Conservation (phyloP, 805 yeast species). For the Groenewaldozyma salmanticensis region DNA sequence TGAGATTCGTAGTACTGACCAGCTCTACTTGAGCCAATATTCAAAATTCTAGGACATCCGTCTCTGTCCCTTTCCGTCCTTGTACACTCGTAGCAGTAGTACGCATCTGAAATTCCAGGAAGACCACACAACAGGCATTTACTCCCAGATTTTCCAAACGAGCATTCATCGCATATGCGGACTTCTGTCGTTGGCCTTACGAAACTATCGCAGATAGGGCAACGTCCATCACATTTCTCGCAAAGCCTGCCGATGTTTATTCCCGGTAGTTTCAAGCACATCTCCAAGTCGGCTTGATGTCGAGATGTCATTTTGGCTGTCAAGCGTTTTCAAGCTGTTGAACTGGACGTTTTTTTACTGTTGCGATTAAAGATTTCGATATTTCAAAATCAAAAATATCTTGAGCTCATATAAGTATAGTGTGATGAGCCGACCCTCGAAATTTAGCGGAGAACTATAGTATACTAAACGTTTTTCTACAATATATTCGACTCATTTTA, state of each 20-base stretch:
- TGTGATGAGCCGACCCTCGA: too few species aligned
- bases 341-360: neutral
- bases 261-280: constrained; percentile 84
- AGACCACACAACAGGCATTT: constrained; percentile 75
- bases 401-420: too few species aligned
- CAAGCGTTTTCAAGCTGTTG: neutral
- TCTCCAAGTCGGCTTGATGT: constrained; percentile 75
- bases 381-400: neutral
- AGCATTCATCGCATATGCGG: constrained; percentile 75
- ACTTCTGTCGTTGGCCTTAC: constrained; percentile 63
- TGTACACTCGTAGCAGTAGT: constrained; percentile 81
- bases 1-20: constrained; percentile 52
- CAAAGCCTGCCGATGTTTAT: constrained; percentile 61
- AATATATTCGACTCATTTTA: too few species aligned
- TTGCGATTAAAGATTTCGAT: neutral
- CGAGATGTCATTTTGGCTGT: constrained; percentile 51
- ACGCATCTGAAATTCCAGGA: constrained; percentile 59
- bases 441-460: too few species aligned
- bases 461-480: too few species aligned
- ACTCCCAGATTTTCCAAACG: constrained; percentile 54
- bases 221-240: constrained; percentile 79
- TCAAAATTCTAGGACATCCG: constrained; percentile 82
- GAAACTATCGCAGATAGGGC: constrained; percentile 83
- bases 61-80: constrained; percentile 70
- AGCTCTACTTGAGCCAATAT: constrained; percentile 66